Percentiles rank a stretch among this genome's conserved stretches.
These are phyloP conservation scores for Trichoderma koningii DNA, from an alignment of 2,329 filamentous ascomycete genomes.

Conservation along the genomic window DNA sequence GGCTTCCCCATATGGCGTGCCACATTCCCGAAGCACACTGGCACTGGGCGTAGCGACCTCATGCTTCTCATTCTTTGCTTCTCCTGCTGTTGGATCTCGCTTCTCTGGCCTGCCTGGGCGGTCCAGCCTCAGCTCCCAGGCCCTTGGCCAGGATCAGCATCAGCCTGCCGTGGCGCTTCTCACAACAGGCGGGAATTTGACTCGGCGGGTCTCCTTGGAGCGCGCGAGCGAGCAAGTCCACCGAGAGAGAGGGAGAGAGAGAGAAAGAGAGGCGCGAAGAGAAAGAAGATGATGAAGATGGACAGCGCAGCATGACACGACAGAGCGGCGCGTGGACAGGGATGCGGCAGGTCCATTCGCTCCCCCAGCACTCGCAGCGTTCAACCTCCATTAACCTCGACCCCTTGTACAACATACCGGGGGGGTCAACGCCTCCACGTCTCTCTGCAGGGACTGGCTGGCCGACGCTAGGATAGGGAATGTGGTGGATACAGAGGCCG, in stretches of 20 bases:
- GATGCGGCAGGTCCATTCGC: conserved; percentile 4
- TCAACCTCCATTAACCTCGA: conserved; percentile 2
- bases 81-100: conserved; percentile 21
- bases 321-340: not conserved
- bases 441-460: conserved; percentile 29
- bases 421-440: conserved; percentile 21
- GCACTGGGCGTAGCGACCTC: conserved; percentile 20
- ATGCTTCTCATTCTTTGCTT: conserved; percentile 20
- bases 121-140: conserved; percentile 19
- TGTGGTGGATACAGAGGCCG: conserved; percentile 22
- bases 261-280: no score
- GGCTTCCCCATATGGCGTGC: conserved; percentile 24
- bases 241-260: no score
- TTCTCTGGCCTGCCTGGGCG: conserved; percentile 10
- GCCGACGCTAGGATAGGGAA: conserved; percentile 27
- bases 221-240: not conserved
- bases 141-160: conserved; percentile 9
- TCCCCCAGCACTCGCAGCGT: conserved; percentile 12
- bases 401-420: conserved; percentile 23
- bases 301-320: not conserved
- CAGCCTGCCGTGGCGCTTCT: not conserved
- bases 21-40: conserved; percentile 26
- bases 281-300: no score
- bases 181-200: conserved; percentile 1
- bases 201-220: not conserved